phyloP scores from a whole-genome alignment of 179 eudicot species.

The Silene vulgaris region DNA sequence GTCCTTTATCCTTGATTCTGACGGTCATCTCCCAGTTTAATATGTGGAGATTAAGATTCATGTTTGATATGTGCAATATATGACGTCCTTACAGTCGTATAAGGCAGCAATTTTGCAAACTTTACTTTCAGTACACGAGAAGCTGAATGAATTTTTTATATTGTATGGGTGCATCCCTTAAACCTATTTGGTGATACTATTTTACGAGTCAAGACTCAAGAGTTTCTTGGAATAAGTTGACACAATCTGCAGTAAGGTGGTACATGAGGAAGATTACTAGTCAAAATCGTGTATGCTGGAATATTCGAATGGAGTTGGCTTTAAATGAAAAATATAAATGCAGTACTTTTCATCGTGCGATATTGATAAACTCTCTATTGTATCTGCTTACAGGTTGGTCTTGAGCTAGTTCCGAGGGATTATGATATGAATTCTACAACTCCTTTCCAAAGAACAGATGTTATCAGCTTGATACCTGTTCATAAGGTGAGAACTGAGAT shows the following conservation, averaged over 20 bases:
- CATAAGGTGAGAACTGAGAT: constrained; percentile 65
- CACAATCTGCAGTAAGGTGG: background rate
- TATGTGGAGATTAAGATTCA: constrained; percentile 1
- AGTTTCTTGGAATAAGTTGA: background rate
- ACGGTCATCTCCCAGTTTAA: background rate
- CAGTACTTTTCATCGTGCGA: background rate
- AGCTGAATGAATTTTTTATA: background rate
- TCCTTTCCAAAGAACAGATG: constrained; percentile 72
- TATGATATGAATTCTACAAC: constrained; percentile 83
- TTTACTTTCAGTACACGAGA: background rate
- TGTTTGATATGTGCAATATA: background rate
- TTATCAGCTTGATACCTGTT: constrained; percentile 86
- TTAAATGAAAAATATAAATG: background rate
- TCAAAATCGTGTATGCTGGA: background rate
- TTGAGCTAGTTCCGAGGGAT: constrained; percentile 93
- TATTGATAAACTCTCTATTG: background rate
- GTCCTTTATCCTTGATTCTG: background rate
- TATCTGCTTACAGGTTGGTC: constrained; percentile 63
- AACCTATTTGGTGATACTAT: background rate
- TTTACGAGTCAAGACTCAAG: background rate
- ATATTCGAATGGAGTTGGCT: background rate
- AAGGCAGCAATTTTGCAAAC: background rate
- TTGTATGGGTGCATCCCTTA: background rate
- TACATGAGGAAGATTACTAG: background rate
- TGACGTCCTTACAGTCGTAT: background rate